These are phyloP conservation scores for Aspergillus alliaceus DNA, from an alignment of 2,329 filamentous ascomycete genomes.

Conservation along the genomic window DNA sequence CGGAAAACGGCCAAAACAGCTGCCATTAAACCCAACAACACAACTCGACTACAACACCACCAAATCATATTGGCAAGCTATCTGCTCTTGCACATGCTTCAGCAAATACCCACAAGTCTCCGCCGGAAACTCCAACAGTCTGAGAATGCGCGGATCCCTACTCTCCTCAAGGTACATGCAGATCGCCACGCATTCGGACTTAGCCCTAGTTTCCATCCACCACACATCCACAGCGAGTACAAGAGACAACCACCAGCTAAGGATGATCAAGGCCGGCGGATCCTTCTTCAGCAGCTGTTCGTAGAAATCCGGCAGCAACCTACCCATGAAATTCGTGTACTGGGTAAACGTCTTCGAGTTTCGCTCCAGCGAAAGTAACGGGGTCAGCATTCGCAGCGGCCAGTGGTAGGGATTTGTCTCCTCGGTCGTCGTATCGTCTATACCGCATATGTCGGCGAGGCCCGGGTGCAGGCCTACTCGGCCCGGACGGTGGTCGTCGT, in stretches of 20 bases:
- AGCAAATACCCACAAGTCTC: constrained; percentile 33
- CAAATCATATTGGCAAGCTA: background rate
- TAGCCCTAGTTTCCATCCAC: constrained; percentile 32
- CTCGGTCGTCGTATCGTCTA: constrained; percentile 28
- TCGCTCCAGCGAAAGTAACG: constrained; percentile 30
- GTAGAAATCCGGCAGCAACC: constrained; percentile 30
- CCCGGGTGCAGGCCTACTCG: constrained; percentile 28
- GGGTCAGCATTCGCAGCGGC: constrained; percentile 35
- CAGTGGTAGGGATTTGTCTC: constrained; percentile 38
- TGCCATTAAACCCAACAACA: too few species aligned
- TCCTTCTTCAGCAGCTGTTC: constrained; percentile 31
- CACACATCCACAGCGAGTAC: constrained; percentile 22
- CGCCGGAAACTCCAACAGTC: constrained; percentile 35
- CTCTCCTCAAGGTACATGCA: constrained; percentile 37
- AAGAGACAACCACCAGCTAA: constrained; percentile 38
- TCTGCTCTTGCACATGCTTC: constrained; percentile 22
- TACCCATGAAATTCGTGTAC: constrained; percentile 36
- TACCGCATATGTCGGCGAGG: constrained; percentile 36
- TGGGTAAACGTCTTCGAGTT: constrained; percentile 21
- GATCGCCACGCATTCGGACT: constrained; percentile 37
- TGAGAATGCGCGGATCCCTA: constrained; percentile 27
- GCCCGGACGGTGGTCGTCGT: constrained; percentile 29
- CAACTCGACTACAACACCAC: background rate
- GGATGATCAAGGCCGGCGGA: constrained; percentile 31
- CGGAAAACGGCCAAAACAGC: too few species aligned